Evolutionary conservation across 176 grass and related monocot species (phyloP).

Genomic region (barley (Hordeum vulgare)): MorexV3_pseudomolecules_assembly NC_058524.1:143668052-143668551

Average conservation of each 20-base stretch:
- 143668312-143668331: too few relatives aligned
- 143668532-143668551: slow-evolving; percentile 74
- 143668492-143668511: slow-evolving; percentile 3
- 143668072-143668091: slow-evolving; percentile 67
- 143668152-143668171: too few relatives aligned
- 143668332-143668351: too few relatives aligned
- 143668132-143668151: too few relatives aligned
- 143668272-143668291: too few relatives aligned
- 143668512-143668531: slow-evolving; percentile 82
- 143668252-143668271: too few relatives aligned
- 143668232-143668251: too few relatives aligned
- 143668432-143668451: not conserved
- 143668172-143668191: too few relatives aligned
- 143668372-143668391: not conserved
- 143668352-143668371: too few relatives aligned
- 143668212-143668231: too few relatives aligned
- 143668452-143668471: not conserved
- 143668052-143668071: slow-evolving; percentile 96
- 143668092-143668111: not conserved
- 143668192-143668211: too few relatives aligned
- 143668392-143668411: not conserved
- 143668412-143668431: not conserved
- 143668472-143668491: slow-evolving; percentile 4
- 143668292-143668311: too few relatives aligned
- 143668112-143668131: not conserved